Evolutionary conservation across 2,329 filamentous ascomycete species (phyloP), one percentile per base, ranked within the genome.

Genomic region (Cladobotryum protrusum): DNA sequence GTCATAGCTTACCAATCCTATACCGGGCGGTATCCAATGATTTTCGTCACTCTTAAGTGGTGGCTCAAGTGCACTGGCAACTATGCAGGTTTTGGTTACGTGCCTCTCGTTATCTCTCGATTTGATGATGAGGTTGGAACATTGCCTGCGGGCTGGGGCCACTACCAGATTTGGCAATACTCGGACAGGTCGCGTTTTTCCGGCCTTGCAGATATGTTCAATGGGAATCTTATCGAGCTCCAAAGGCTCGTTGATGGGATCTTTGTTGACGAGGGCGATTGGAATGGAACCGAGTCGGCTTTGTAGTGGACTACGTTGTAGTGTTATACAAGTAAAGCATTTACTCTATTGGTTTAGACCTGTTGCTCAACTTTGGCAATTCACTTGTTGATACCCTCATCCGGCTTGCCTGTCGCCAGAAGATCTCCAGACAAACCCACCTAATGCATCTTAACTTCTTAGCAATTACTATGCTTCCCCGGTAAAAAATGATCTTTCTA

Each of bases 41-140:
- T 82, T 42, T 80, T 79, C 58, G 74, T 72, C 35, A 76, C 70
- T 34, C 70, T 73, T 9, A 70, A 70, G 53, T 81, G 77, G 77
- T 81, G 78, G 78, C 64, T 60, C 11, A 61, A 62, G 24, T 81
- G 77, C 62, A 79, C 77, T 1, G 76, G 75, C 9, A 72, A 73
- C 59, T 73, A 67, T 32, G 63, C 61, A 14, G 69, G 66, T 3
- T 81, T 81, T 53, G 61, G 61, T 34, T 54, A 60, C 17, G 74
- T 71, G 53, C 75, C 75, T 7, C 64, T 79, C 9, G 70, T 76
- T 8, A 57, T 80, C 45, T 75, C 75, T 5, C 60, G 69, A 3
- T 79, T 74, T 53, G 58, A 57, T 39, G 69, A 61, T 54, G 62
- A 63, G 0, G 59, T 68, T 1, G 74, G 75, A 1, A 69, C 68